Evolutionary conservation across 306 rosid species (phyloP).

Genomic region (Vigna unguiculata): DNA sequence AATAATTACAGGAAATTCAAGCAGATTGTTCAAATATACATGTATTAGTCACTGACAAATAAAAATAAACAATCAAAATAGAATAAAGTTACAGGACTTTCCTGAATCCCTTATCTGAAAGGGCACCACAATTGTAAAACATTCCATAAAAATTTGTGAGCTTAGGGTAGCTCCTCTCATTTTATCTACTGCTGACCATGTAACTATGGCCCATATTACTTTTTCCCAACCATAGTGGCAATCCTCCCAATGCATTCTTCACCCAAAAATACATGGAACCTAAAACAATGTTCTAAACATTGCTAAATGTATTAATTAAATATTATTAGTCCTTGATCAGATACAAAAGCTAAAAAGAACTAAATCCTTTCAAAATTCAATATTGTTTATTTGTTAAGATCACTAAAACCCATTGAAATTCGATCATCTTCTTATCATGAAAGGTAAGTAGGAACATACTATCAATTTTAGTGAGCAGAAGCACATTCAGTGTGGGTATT

Average conservation of each 20-base stretch:
- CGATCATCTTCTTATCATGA: constrained; percentile 15
- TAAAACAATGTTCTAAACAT: background rate
- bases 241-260: constrained; percentile 4
- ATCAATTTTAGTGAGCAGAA: constrained; percentile 11
- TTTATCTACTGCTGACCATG: constrained; percentile 24
- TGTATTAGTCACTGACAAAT: background rate
- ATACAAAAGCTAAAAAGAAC: background rate
- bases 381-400: background rate
- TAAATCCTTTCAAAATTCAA: constrained; percentile 3
- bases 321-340: background rate
- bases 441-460: background rate
- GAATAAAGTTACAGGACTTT: background rate
- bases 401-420: constrained; percentile 9
- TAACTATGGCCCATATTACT: constrained; percentile 12
- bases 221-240: constrained; percentile 20
- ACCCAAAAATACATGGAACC: constrained; percentile 1
- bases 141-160: background rate
- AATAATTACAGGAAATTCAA: constrained; percentile 1
- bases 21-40: constrained; percentile 24
- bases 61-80: background rate
- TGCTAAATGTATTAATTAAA: background rate
- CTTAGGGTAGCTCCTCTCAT: background rate
- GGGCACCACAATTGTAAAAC: background rate
- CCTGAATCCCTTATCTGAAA: background rate
- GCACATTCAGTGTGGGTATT: constrained; percentile 3